These are phyloP conservation scores for Cercophora scortea DNA, from an alignment of 495 filamentous ascomycete genomes.

Conservation along the genomic window DNA sequence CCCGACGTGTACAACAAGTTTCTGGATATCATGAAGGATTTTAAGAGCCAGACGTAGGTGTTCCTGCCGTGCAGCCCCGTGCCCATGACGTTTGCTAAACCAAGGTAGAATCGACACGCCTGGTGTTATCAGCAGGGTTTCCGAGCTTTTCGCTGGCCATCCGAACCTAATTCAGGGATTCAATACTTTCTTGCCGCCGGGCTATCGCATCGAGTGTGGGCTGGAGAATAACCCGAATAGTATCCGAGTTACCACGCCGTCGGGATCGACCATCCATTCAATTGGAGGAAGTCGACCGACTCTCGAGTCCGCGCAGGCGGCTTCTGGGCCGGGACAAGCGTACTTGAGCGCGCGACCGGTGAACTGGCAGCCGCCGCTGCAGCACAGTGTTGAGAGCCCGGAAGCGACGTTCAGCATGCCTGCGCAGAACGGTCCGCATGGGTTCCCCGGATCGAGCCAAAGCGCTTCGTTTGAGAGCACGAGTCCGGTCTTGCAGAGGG, in stretches of 20 bases:
- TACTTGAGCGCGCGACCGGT: conserved; percentile 29
- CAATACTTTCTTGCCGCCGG: conserved; percentile 96
- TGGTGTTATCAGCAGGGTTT: conserved; percentile 94
- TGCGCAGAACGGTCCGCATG: conserved; percentile 33
- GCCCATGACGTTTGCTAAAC: not conserved
- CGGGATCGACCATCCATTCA: conserved; percentile 57
- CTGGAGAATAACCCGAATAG: conserved; percentile 85
- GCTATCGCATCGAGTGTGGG: conserved; percentile 95
- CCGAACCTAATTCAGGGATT: conserved; percentile 97
- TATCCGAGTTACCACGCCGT: conserved; percentile 94
- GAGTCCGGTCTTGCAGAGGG: conserved; percentile 69
- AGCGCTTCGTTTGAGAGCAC: conserved; percentile 38
- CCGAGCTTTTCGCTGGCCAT: conserved; percentile 92
- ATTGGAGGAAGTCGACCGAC: conserved; percentile 38
- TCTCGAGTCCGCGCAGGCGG: conserved; percentile 30
- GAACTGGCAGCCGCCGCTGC: conserved; percentile 46
- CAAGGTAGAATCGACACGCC: conserved; percentile 81
- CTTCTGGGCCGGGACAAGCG: conserved; percentile 23
- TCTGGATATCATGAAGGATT: conserved; percentile 99
- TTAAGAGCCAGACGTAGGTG: conserved; percentile 92
- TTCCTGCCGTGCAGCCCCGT: not conserved
- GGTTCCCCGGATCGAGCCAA: conserved; percentile 38
- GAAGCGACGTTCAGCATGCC: conserved; percentile 47
- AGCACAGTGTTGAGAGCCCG: conserved; percentile 49
- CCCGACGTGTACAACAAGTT: conserved; percentile 98